Base-by-base conservation (phyloP, 805 yeast species). In the Ogataea siamensis region DNA sequence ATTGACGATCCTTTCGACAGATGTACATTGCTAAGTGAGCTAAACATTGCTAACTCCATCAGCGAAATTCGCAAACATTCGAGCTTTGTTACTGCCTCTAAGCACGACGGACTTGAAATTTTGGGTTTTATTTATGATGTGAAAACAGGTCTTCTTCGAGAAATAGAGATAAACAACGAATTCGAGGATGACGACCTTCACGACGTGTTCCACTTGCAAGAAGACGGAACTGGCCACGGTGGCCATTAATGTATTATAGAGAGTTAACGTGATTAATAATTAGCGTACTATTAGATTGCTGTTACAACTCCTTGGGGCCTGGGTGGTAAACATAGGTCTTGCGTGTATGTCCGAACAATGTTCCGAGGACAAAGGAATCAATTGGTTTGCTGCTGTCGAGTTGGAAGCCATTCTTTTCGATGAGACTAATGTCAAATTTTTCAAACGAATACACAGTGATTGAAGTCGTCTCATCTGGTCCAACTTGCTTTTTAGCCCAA, bases 121-220 rank as follows among this genome's bases (percentile, higher is more conserved):
- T 79, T 85, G 71, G 96, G 96, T 0, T 62, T 88, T 54, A 73
- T 89, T 34, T 89, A 87, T 65, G 87, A 88, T 56, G 95, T 87
- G 16, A 79, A 74, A 23, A 73, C 84, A 11, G 97, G 96, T 16
- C 68, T 71, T 20, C 66, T 87, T 39, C 52, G 49, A 22, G 63
- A 63, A 40, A 38, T 63, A 12, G 64, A 61, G 23, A 42, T 60
- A 4, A 50, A 53, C 6, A 42, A 46, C 26, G 54, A 54, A 32
- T 40, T 49, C 12, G 46, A 43, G 15, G 49, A 39, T 15, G 53
- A 42, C 20, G 51, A 35, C 19, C 40, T 49, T 24, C 42, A 49
- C 34, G 58, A 55, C 28, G 61, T 56, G 23, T 56, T 54, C 43
- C 55, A 53, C 20, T 42, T 56, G 19, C 47, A 34, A 17, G 55